Base-by-base conservation (phyloP, 176 grass and related monocot genomes). In the Saccharum officinarum region DNA sequence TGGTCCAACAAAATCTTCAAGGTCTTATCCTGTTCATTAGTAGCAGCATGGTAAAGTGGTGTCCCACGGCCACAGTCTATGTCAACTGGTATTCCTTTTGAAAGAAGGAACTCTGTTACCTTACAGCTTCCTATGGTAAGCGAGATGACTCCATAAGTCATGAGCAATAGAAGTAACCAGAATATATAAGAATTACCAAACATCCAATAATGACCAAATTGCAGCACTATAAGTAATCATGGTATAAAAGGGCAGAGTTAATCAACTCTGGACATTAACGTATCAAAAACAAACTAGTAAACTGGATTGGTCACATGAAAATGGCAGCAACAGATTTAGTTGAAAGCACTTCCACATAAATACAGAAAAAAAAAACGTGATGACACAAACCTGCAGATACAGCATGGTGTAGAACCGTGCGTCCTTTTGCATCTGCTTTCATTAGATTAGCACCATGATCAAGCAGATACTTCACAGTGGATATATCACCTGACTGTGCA, bases 1-100 rank as follows among this genome's bases (percentile, higher is more conserved):
- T 67, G 85, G 23, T 87, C 13, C 40, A 86, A 23, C 34, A 86
- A 86, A 86, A 86, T 80, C 84, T 86, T 86, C 85, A 86, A 1
- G 14, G 77, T 86, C 77, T 74, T 86, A 54, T 80, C 77, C 60
- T 86, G 33, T 44, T n/a, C 85, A 80, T 74, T 86, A 70, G 10
- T 80, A 74, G 77, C 69, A 66, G 85, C 77, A 74, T 80, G 34
- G 38, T 39, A 80, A 60, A 86, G 85, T 80, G 77, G 59, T 39
- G 85, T 65, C 40, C 85, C 85, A 74, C 4, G 18, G n/a, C 77
- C 85, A 67, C 4, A 80, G 68, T 86, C 85, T 74, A 80, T 66
- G 69, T 80, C 85, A 8, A 80, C 85, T 54, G 85, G 85, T 62
- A 74, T 60, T 52, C 85, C 85, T 80, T 86, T 50, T 23, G 77